Evolutionary conservation across 495 filamentous ascomycete genomes (phyloP), one percentile per base, ranked within the genome.

Genomic region (Hyaloscypha hepaticicola): DNA sequence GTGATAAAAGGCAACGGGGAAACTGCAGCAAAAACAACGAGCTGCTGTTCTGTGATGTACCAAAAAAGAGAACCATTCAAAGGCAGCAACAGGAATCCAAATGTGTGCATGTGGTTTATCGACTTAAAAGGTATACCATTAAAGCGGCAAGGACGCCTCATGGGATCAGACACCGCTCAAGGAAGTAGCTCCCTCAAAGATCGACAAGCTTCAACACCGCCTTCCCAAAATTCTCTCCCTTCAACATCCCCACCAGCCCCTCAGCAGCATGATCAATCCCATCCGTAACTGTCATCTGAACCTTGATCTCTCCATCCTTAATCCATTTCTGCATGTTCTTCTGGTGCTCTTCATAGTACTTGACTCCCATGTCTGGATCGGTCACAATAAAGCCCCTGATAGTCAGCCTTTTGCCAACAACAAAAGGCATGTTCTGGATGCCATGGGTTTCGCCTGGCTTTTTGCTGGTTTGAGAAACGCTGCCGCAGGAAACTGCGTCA

Each of bases 181-280:
- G 38, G n/a, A 45, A 45, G 14, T 16, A 12, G 19, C 19, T 45
- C 50, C 25, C 9, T 53, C 50, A 68, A 14, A 67, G 25, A 58
- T 52, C 57, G 28, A 75, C 77, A 63, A 93, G 85, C 78, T 91
- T 88, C 66, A 96, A 66, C 24, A 95, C 83, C 33, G 92, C 91
- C 81, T 97, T 97, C 66, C 94, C 93, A 80, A 91, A 89, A 79
- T 97, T 97, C 73, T 91, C 85, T 41, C 93, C 94, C 72, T 87
- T 72, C 63, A 96, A 79, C 79, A 97, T 87, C 19, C 88, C 91
- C 19, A 97, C 68, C 34, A 96, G 79, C 16, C 90, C 93, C 55
- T 92, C 85, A 33, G 87, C 77, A 5, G 88, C 87, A 64, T 92
- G 89, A 57, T 96, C 93, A 63, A 96, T 90, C n/a, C 94, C 93